Evolutionary conservation across 2,329 filamentous ascomycete genomes (phyloP).

Genomic region (Colletotrichum sp.): DNA sequence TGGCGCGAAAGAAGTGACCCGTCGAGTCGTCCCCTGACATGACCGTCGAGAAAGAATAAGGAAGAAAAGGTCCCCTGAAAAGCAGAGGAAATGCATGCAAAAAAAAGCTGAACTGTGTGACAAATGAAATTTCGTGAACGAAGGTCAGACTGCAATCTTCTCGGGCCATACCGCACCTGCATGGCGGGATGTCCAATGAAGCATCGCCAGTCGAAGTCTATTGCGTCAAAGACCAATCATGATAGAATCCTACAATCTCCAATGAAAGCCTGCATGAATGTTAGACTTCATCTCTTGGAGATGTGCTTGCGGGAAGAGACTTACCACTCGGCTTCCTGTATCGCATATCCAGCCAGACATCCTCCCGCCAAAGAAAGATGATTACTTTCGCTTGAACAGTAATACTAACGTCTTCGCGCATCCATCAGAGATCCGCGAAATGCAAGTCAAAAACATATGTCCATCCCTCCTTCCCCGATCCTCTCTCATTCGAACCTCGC

Average conservation of each 20-base stretch:
- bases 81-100: background rate
- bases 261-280: background rate
- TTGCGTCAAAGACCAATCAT: background rate
- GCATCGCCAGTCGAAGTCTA: slow-evolving; percentile 5
- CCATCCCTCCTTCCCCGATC: background rate
- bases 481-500: background rate
- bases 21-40: background rate
- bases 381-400: background rate
- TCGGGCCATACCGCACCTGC: background rate
- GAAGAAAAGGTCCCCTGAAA: background rate
- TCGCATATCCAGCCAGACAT: background rate
- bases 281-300: background rate
- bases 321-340: background rate
- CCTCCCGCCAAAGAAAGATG: slow-evolving; percentile 4
- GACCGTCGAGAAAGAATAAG: background rate
- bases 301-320: background rate
- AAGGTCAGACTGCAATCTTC: background rate
- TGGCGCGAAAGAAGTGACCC: background rate
- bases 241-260: background rate
- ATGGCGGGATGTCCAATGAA: background rate
- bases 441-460: background rate
- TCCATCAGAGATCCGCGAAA: background rate
- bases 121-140: background rate
- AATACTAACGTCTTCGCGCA: background rate
- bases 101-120: background rate